Base-by-base conservation (phyloP, 495 filamentous ascomycete species). In the Neurospora intermedia region DNA sequence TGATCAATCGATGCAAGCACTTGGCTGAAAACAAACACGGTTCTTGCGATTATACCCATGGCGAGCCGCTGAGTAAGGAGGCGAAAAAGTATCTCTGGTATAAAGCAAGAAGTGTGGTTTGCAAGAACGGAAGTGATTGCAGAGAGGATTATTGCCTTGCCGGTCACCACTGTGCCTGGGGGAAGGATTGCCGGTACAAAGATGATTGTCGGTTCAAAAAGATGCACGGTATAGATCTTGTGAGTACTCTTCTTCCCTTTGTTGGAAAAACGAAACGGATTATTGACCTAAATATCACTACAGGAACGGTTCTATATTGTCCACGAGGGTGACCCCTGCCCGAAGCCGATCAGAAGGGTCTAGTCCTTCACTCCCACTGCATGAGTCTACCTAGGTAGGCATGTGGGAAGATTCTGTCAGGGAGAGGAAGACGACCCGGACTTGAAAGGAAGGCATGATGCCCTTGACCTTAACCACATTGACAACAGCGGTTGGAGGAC, bases 161-260 rank as follows among this genome's bases (percentile, higher is more conserved):
- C 20, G 82, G 81, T 35, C 83, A 84, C 42, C 78, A 81, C 48
- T 83, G 82, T 70, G n/a, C 48, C 6, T 78, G 73, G 40, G 69
- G 71, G 5, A 72, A 74, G 2, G 54, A 72, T 8, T 80, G 79
- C 41, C 75, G 59, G 38, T 80, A 74, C 48, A 77, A 74, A 9
- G 43, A 72, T 20, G 45, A 70, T 3, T 84, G 82, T 69, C 71
- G 74, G 6, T 83, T 82, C 43, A 20, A 18, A 2, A 71, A 76
- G 2, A 77, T 76, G 7, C 83, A 84, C 48, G 74, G 72, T 10
- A 76, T 81, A 69, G 80, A 83, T 59, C 71, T 75, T 70, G 82
- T 84, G 54, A 81, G 82, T 74, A 54, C 11, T 54, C 46, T 54
- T 5, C 10, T 54, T 54, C 20, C 20, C 6, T 54, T 5, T 5